Evolutionary conservation across 2,329 filamentous ascomycete genomes (phyloP).

Genomic region (Pochonia chlamydosporia): DNA sequence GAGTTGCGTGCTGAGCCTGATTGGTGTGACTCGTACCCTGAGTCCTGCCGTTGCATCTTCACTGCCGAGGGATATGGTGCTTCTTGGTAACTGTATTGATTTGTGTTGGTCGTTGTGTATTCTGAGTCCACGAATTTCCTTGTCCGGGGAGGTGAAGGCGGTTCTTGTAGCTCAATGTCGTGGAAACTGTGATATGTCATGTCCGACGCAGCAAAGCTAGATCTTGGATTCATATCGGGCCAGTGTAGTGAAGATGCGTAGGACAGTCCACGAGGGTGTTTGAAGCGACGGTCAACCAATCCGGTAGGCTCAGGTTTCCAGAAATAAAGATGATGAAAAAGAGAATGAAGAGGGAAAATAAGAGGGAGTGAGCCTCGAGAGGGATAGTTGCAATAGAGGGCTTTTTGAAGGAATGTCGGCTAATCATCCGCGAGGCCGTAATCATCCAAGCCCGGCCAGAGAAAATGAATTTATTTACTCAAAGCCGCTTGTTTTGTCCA

Average conservation of each 20-base stretch:
- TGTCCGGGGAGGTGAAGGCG: conserved; percentile 15
- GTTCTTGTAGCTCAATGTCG: conserved; percentile 42
- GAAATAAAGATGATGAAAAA: not conserved
- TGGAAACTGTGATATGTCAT: conserved; percentile 51
- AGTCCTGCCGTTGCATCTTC: conserved; percentile 51
- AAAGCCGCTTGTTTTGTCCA: not conserved
- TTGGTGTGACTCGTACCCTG: conserved; percentile 50
- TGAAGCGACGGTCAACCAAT: not conserved
- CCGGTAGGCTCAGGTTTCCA: not conserved
- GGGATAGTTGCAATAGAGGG: not conserved
- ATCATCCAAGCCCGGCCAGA: conserved; percentile 3
- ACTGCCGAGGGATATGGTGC: conserved; percentile 25
- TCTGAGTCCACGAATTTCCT: conserved; percentile 13
- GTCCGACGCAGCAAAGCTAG: conserved; percentile 40
- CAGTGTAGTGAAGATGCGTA: not conserved
- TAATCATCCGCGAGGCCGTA: no score
- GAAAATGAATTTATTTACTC: not conserved
- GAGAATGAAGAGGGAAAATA: not conserved
- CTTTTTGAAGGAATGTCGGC: not conserved
- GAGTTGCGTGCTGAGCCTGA: conserved; percentile 30
- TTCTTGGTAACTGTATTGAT: not conserved
- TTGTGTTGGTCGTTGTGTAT: conserved; percentile 12
- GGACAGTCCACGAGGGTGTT: not conserved
- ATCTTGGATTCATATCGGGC: conserved; percentile 7
- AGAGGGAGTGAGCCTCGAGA: not conserved